These are phyloP conservation scores for Aspergillus amoenus DNA, from an alignment of 2,329 filamentous ascomycete genomes.

Conservation along the genomic window DNA sequence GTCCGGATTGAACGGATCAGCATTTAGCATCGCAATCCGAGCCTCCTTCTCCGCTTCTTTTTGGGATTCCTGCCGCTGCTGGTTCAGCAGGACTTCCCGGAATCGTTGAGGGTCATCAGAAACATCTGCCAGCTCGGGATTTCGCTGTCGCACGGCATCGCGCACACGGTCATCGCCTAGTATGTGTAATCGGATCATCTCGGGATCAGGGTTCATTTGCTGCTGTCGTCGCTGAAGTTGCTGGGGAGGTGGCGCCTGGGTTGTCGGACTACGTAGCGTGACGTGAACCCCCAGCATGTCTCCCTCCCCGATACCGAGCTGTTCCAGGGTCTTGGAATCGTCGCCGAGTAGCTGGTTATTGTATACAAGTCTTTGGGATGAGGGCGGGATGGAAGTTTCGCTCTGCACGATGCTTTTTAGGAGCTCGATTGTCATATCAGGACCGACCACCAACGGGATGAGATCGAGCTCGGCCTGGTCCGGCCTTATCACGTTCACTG, in stretches of 20 bases:
- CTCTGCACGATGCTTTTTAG: conserved; percentile 86
- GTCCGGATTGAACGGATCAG: conserved; percentile 91
- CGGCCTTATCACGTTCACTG: conserved; percentile 77
- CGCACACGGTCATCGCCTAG: conserved; percentile 74
- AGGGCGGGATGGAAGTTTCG: conserved; percentile 72
- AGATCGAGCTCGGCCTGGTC: conserved; percentile 71
- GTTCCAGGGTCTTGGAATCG: conserved; percentile 76
- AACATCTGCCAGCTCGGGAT: conserved; percentile 74
- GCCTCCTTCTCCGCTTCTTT: conserved; percentile 75
- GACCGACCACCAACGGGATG: conserved; percentile 76
- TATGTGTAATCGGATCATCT: conserved; percentile 78
- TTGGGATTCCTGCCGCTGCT: conserved; percentile 68
- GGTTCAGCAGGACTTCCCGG: conserved; percentile 66
- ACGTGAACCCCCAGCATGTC: conserved; percentile 92
- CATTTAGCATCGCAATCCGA: conserved; percentile 81
- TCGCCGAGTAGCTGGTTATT: conserved; percentile 80
- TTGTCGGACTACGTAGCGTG: conserved; percentile 30
- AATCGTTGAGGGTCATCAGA: conserved; percentile 76
- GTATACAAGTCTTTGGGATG: conserved; percentile 81
- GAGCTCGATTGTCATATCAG: conserved; percentile 78
- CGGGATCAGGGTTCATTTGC: conserved; percentile 59
- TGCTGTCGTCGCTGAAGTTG: conserved; percentile 29
- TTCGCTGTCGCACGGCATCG: conserved; percentile 67
- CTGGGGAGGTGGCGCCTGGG: conserved; percentile 30
- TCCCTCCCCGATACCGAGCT: conserved; percentile 78